Conservation (phyloP, 164 flowering plant species). For the Vitis rotundifolia region DNA sequence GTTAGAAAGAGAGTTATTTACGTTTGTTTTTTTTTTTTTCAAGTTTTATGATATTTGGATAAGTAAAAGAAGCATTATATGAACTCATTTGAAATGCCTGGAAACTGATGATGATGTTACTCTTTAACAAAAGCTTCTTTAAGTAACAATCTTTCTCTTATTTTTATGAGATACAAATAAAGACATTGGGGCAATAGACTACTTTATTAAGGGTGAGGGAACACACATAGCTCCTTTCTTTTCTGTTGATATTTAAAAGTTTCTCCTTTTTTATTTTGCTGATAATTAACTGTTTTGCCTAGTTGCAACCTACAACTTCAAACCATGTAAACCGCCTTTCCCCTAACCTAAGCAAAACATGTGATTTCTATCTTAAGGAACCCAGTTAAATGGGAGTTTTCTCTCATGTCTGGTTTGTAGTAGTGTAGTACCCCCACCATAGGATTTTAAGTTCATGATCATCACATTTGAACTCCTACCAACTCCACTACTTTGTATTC, state of each 20-base stretch:
- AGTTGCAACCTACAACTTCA: background rate
- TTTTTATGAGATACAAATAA: constrained; percentile 28
- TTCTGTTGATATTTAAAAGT: constrained; percentile 3
- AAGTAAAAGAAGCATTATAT: background rate
- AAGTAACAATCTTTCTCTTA: constrained; percentile 38
- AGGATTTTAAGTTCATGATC: too few relatives aligned
- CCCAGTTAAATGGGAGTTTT: too few relatives aligned
- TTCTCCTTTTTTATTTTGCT: background rate
- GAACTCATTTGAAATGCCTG: constrained; percentile 11
- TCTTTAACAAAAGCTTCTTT: constrained; percentile 39
- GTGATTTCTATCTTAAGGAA: too few relatives aligned
- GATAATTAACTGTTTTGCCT: background rate
- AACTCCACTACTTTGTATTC: too few relatives aligned
- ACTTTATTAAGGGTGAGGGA: constrained; percentile 21
- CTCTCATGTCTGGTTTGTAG: too few relatives aligned
- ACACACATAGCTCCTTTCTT: constrained; percentile 8
- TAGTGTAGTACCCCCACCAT: too few relatives aligned
- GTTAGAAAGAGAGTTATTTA: background rate
- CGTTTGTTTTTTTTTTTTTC: background rate
- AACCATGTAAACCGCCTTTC: background rate
- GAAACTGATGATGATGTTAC: constrained; percentile 20
- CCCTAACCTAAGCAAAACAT: background rate
- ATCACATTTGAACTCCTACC: too few relatives aligned
- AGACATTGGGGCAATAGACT: constrained; percentile 25
- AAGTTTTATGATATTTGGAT: background rate